A percentile compares a stretch with the other conserved stretches of the same genome.
These are phyloP conservation scores for Chaetoscypha palmicola DNA, from an alignment of 2,329 filamentous ascomycete species.

Conservation along the genomic window DNA sequence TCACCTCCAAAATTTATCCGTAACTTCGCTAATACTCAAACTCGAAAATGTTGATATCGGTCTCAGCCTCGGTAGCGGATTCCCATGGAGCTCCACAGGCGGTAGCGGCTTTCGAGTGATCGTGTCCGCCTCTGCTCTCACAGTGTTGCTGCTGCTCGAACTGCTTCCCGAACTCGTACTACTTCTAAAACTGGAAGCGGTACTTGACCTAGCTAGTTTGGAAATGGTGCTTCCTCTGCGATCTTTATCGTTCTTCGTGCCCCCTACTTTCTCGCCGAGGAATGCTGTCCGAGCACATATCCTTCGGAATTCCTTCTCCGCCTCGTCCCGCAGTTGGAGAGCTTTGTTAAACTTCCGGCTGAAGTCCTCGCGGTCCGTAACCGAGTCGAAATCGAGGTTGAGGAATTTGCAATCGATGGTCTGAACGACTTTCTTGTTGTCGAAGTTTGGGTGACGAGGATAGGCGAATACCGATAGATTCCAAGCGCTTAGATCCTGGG, in stretches of 20 bases:
- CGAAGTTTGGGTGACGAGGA: conserved; percentile 1
- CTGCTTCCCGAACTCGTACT: not conserved
- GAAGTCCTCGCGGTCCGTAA: conserved; percentile 6
- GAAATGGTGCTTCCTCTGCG: not conserved
- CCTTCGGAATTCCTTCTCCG: conserved; percentile 1
- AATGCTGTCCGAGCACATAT: not conserved
- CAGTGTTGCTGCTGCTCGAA: not conserved
- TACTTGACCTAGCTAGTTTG: not conserved
- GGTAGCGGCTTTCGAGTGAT: not conserved
- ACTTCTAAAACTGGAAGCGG: not conserved
- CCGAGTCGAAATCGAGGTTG: conserved; percentile 7
- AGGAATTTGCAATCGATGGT: conserved; percentile 2
- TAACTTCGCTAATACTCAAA: not conserved
- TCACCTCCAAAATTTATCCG: not conserved
- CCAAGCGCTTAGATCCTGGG: not conserved
- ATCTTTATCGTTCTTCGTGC: not conserved
- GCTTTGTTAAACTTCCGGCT: conserved; percentile 4
- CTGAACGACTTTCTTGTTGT: not conserved
- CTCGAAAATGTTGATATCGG: not conserved
- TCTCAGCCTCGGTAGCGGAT: not conserved
- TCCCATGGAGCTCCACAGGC: not conserved
- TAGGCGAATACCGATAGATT: conserved; percentile 3
- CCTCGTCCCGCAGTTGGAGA: conserved; percentile 1
- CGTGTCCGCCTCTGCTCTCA: not conserved
- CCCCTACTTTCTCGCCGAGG: not conserved